phyloP scores from a whole-genome alignment of 2,329 filamentous ascomycete genomes.

The Clathrospora elynae region DNA sequence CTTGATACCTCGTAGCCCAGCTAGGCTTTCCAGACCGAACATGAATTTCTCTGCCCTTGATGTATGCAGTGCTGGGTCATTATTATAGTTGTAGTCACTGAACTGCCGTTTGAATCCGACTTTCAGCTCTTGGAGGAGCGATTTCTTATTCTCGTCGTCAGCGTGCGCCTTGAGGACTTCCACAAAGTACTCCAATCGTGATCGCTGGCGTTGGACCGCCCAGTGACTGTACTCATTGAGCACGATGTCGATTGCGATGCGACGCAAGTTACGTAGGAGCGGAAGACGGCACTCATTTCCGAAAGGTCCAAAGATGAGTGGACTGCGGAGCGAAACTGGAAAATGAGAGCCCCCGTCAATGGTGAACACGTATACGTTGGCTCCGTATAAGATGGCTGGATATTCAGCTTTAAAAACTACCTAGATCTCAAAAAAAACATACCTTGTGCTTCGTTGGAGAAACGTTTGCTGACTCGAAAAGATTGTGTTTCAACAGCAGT shows the following conservation, averaged over 20 bases:
- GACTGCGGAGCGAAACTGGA: slow-evolving; percentile 19
- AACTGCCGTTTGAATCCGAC: slow-evolving; percentile 4
- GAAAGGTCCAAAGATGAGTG: slow-evolving; percentile 26
- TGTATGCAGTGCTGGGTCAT: neutral
- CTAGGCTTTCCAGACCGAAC: slow-evolving; percentile 26
- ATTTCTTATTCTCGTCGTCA: slow-evolving; percentile 21
- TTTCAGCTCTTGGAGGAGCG: slow-evolving; percentile 21
- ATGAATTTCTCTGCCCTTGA: slow-evolving; percentile 15
- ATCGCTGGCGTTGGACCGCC: slow-evolving; percentile 21
- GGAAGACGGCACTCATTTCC: slow-evolving; percentile 13
- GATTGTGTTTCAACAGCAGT: slow-evolving; percentile 10
- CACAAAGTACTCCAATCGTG: slow-evolving; percentile 28
- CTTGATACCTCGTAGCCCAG: slow-evolving; percentile 22
- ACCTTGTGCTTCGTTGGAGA: slow-evolving; percentile 26
- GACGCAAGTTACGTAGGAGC: slow-evolving; percentile 26
- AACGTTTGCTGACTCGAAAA: slow-evolving; percentile 23
- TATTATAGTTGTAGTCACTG: neutral
- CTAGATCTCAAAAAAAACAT: neutral
- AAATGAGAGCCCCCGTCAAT: slow-evolving; percentile 11
- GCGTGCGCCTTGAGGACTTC: slow-evolving; percentile 26
- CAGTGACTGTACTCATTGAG: slow-evolving; percentile 11
- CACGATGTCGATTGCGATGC: slow-evolving; percentile 16
- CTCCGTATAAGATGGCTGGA: slow-evolving; percentile 26
- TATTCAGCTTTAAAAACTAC: neutral
- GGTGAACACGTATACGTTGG: slow-evolving; percentile 27